Percentiles rank a stretch among this genome's conserved stretches.
Evolutionary conservation across 129 eudicot species (phyloP).

Genomic region (Erigeron canadensis): DNA sequence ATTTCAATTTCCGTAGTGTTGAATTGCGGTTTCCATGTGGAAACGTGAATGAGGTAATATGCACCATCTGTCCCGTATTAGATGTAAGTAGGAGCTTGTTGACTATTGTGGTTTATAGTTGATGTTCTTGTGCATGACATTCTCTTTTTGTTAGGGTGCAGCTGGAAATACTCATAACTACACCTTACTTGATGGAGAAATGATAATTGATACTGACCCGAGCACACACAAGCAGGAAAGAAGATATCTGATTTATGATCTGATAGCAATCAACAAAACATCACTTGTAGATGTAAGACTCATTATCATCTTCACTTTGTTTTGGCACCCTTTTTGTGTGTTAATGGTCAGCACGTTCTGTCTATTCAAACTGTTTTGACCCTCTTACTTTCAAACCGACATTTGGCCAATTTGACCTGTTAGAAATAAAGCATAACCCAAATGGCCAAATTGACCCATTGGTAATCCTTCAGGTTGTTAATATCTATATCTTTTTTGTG

Average conservation of each 20-base stretch:
- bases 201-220: slow-evolving; percentile 67
- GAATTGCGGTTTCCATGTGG: slow-evolving; percentile 66
- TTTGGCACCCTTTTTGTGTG: background rate
- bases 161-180: slow-evolving; percentile 50
- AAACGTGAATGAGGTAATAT: slow-evolving; percentile 47
- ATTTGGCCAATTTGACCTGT: background rate
- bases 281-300: slow-evolving; percentile 52
- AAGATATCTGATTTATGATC: slow-evolving; percentile 68
- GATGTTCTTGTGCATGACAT: slow-evolving; percentile 26
- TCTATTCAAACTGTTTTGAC: background rate
- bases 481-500: background rate
- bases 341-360: no score
- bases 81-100: slow-evolving; percentile 7
- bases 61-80: background rate
- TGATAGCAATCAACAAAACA: slow-evolving; percentile 54
- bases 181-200: slow-evolving; percentile 76
- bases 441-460: background rate
- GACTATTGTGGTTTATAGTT: no score
- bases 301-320: slow-evolving; percentile 1
- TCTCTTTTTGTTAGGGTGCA: slow-evolving; percentile 36
- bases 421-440: background rate
- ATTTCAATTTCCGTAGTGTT: slow-evolving; percentile 60
- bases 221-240: slow-evolving; percentile 62
- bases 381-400: background rate
- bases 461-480: background rate